These are phyloP conservation scores for Flaveria linearis DNA, from an alignment of 129 eudicot species.

Conservation along the genomic window DNA sequence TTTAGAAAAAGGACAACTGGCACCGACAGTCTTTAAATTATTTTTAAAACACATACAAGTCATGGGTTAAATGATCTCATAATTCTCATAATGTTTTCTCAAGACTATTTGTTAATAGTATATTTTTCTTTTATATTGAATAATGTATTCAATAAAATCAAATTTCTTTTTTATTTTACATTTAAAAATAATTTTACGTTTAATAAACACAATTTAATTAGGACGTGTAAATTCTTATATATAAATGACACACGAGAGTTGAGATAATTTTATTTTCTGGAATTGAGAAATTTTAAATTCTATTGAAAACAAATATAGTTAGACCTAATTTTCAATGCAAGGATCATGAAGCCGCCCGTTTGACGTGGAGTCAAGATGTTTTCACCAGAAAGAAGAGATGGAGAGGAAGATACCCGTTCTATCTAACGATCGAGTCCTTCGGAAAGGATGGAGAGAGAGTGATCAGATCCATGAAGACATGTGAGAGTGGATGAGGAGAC, in stretches of 20 bases:
- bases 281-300: background rate
- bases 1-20: background rate
- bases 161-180: background rate
- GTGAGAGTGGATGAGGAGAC: too few species aligned
- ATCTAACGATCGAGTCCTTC: too few species aligned
- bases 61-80: background rate
- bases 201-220: background rate
- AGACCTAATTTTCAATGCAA: background rate
- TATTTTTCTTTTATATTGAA: background rate
- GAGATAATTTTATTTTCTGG: too few species aligned
- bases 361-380: too few species aligned
- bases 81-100: background rate
- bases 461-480: too few species aligned
- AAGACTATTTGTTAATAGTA: background rate
- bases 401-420: too few species aligned
- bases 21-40: conserved; percentile 30
- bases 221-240: background rate
- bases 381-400: too few species aligned
- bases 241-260: background rate
- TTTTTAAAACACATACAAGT: background rate
- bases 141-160: background rate
- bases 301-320: background rate
- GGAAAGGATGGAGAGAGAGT: too few species aligned
- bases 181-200: background rate
- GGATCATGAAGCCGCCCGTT: too few species aligned